These are phyloP conservation scores for Aaosphaeria arxii DNA, from an alignment of 2,329 filamentous ascomycete species.

Conservation along the genomic window DNA sequence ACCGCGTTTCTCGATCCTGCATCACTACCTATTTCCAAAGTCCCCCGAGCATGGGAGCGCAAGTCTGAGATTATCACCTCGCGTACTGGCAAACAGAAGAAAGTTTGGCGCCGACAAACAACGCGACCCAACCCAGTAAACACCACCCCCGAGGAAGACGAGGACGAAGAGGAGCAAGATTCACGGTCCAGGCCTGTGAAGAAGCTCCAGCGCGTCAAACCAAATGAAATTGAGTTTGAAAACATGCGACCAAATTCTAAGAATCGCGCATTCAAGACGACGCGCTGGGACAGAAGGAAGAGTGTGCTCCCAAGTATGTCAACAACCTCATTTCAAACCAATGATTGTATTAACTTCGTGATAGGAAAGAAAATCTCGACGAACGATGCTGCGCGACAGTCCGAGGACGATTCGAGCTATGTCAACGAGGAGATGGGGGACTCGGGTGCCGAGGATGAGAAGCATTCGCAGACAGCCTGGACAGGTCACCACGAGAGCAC, in stretches of 20 bases:
- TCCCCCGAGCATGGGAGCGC: slow-evolving; percentile 50
- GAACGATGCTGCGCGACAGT: background rate
- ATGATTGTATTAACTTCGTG: background rate
- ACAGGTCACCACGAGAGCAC: no score
- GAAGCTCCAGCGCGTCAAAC: slow-evolving; percentile 40
- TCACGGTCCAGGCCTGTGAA: slow-evolving; percentile 44
- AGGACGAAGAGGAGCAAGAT: slow-evolving; percentile 21
- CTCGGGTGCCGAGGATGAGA: no score
- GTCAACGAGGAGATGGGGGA: background rate
- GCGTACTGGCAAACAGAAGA: slow-evolving; percentile 38
- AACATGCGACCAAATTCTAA: slow-evolving; percentile 18
- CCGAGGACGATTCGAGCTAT: background rate
- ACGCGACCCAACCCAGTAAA: slow-evolving; percentile 24
- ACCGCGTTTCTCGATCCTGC: slow-evolving; percentile 39
- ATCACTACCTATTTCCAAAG: slow-evolving; percentile 40
- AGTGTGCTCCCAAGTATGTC: slow-evolving; percentile 32
- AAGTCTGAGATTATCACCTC: slow-evolving; percentile 41
- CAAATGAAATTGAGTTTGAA: slow-evolving; percentile 21
- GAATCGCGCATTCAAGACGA: slow-evolving; percentile 31
- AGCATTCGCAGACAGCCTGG: no score
- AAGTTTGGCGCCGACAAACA: slow-evolving; percentile 47
- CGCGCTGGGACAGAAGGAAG: slow-evolving; percentile 35
- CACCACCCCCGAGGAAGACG: slow-evolving; percentile 9
- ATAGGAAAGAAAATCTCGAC: background rate
- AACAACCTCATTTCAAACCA: background rate